Conservation (phyloP, 192 early-diverging fungal genomes). For the Entophlyctis luteolus region DNA sequence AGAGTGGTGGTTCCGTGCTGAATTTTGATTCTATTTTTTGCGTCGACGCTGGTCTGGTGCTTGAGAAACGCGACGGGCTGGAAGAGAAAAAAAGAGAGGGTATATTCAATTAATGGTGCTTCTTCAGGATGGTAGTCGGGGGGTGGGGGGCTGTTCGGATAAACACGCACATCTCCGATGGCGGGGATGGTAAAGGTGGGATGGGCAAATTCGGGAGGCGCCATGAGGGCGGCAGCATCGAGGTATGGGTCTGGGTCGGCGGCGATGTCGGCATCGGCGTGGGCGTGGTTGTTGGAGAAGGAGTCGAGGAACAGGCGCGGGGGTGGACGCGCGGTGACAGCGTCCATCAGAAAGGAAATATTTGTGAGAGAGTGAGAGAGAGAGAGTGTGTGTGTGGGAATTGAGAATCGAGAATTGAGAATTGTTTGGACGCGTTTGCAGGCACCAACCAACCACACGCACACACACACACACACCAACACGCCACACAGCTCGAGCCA, state of each 20-base stretch:
- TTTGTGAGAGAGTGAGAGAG: no score
- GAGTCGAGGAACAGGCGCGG: slow-evolving; percentile 28
- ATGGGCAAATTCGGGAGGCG: slow-evolving; percentile 26
- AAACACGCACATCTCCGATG: slow-evolving; percentile 38
- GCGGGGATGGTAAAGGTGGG: slow-evolving; percentile 36
- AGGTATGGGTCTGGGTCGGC: neutral
- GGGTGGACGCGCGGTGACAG: neutral
- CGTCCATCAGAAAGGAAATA: no score
- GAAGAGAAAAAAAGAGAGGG: no score
- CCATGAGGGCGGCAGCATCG: neutral
- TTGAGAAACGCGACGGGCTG: slow-evolving; percentile 85
- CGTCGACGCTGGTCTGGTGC: slow-evolving; percentile 64
- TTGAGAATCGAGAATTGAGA: no score
- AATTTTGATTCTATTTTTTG: slow-evolving; percentile 82
- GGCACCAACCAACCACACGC: no score
- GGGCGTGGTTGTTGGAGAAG: slow-evolving; percentile 1
- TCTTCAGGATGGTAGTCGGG: no score
- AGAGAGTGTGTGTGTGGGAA: no score
- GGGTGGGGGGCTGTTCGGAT: no score
- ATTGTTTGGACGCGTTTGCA: no score
- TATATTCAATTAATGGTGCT: no score
- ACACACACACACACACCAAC: no score
- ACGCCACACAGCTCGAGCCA: no score
- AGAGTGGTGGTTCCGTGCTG: slow-evolving; percentile 97
- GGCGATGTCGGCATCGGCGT: neutral